phyloP scores from a whole-genome alignment of 1,284 basidiomycete genomes.

The Melampsora americana region DNA sequence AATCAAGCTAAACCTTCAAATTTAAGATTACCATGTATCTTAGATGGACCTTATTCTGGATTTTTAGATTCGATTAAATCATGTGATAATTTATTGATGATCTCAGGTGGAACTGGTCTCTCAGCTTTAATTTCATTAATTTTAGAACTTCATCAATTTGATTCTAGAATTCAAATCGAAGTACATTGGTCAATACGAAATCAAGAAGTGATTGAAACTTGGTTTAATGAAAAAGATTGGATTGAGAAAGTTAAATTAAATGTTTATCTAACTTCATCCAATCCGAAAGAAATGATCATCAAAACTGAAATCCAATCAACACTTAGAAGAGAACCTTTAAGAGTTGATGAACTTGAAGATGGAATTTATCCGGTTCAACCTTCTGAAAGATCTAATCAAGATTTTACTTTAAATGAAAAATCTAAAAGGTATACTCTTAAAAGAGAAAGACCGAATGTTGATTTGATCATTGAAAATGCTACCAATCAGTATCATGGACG shows the following conservation, averaged over 20 bases:
- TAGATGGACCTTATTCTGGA: conserved; percentile 58
- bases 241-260: conserved; percentile 8
- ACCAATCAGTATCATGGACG: conserved; percentile 9
- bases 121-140: conserved; percentile 40
- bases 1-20: conserved; percentile 17
- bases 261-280: conserved; percentile 13
- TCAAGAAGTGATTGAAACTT: not conserved
- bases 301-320: not conserved
- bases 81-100: conserved; percentile 54
- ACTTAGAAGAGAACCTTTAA: not conserved
- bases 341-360: not conserved
- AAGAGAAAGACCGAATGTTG: conserved; percentile 16
- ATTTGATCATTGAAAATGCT: not conserved
- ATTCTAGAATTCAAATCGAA: not conserved
- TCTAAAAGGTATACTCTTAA: too few relatives aligned
- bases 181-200: conserved; percentile 30
- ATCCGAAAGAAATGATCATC: not conserved
- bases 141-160: not conserved
- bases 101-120: conserved; percentile 57
- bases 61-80: conserved; percentile 51
- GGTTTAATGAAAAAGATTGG: conserved; percentile 18
- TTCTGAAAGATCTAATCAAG: not conserved
- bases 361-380: not conserved
- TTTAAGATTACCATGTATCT: conserved; percentile 50
- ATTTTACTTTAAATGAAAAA: not conserved